Conservation (phyloP, 371 early-diverging fungal genomes). For the Phascolomyces articulosus region DNA sequence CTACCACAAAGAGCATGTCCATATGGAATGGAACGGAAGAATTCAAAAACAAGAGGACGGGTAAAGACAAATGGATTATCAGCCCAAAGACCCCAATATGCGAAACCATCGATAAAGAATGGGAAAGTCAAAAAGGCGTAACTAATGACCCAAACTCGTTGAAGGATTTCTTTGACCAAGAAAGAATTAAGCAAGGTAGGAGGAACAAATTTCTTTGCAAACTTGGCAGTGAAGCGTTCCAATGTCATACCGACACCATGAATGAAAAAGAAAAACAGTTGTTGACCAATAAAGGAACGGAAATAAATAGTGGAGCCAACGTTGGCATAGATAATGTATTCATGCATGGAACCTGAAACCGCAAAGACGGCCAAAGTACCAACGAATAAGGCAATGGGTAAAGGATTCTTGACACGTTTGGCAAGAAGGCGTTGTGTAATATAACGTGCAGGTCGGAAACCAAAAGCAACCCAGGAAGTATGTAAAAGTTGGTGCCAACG, state of each 20-base stretch:
- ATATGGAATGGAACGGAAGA: constrained; percentile 12
- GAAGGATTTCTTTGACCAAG: constrained; percentile 7
- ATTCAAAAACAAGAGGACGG: constrained; percentile 8
- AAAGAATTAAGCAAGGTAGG: constrained; percentile 11
- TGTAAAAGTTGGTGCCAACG: constrained; percentile 48
- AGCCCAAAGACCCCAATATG: constrained; percentile 29
- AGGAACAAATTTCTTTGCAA: constrained; percentile 8
- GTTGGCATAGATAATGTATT: constrained; percentile 30
- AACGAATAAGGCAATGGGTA: constrained; percentile 10
- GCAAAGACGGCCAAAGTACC: constrained; percentile 30
- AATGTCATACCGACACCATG: constrained; percentile 30
- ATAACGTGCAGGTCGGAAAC: constrained; percentile 39
- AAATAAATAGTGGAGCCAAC: constrained; percentile 31
- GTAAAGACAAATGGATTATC: constrained; percentile 10
- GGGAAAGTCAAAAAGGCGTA: constrained; percentile 25
- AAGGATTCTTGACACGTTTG: constrained; percentile 29
- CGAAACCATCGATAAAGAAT: constrained; percentile 32
- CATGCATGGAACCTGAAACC: constrained; percentile 32
- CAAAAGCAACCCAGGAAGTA: constrained; percentile 44
- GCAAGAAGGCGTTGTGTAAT: constrained; percentile 22
- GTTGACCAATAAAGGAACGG: constrained; percentile 29
- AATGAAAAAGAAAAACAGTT: constrained; percentile 30
- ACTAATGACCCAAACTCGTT: constrained; percentile 28
- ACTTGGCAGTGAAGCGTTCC: constrained; percentile 7
- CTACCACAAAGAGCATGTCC: constrained; percentile 19